These are phyloP conservation scores for Sarcodon aspratus DNA, from an alignment of 768 basidiomycete species.

Conservation along the genomic window DNA sequence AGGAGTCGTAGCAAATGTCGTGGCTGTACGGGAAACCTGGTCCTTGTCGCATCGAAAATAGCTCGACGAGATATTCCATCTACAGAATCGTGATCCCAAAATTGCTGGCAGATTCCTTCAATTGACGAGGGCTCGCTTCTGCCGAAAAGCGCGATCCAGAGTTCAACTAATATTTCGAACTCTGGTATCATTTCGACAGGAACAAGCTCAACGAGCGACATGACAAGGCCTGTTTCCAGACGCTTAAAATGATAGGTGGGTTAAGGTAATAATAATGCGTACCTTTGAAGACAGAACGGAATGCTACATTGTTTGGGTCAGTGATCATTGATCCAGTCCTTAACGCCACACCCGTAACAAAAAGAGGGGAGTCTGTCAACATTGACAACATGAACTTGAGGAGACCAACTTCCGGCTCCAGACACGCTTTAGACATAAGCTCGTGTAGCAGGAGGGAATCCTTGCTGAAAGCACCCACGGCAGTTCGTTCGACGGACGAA, in stretches of 20 bases:
- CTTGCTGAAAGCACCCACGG: constrained; percentile 34
- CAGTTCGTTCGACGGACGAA: constrained; percentile 33
- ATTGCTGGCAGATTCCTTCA: constrained; percentile 64
- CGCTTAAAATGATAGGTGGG: constrained; percentile 3
- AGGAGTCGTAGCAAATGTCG: constrained; percentile 60
- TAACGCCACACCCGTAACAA: constrained; percentile 66
- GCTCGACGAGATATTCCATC: constrained; percentile 58
- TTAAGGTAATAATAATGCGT: constrained; percentile 6
- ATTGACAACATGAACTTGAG: constrained; percentile 45
- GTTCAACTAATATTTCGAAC: constrained; percentile 57
- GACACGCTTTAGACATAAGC: constrained; percentile 46
- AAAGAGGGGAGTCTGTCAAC: constrained; percentile 61
- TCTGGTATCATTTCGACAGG: constrained; percentile 71
- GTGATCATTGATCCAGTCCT: constrained; percentile 55
- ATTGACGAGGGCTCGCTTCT: constrained; percentile 56
- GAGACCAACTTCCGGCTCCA: constrained; percentile 48
- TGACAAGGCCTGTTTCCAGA: constrained; percentile 50
- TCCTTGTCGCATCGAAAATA: constrained; percentile 71
- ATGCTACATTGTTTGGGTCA: constrained; percentile 70
- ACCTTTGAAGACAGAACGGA: constrained; percentile 82
- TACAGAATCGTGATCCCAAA: constrained; percentile 73
- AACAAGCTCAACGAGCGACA: constrained; percentile 61
- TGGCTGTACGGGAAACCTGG: constrained; percentile 76
- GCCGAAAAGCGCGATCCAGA: constrained; percentile 75
- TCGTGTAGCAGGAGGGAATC: constrained; percentile 43